Conservation (phyloP, 2,329 filamentous ascomycete species). For the Bipolaris sorokiniana region DNA sequence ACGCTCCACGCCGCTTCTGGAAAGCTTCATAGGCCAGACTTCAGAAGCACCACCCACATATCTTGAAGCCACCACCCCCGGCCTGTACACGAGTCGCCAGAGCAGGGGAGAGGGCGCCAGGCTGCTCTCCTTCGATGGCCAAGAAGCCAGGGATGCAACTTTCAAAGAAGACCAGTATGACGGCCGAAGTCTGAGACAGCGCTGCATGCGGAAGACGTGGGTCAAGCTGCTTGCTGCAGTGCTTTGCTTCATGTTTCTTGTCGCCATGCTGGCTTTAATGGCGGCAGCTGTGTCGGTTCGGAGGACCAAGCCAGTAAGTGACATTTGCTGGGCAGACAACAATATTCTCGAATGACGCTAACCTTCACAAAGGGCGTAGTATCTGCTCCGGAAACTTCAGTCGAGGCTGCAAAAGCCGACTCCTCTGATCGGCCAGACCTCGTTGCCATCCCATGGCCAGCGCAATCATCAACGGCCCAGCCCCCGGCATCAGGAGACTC, state of each 20-base stretch:
- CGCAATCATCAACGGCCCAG: slow-evolving; percentile 18
- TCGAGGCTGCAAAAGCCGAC: slow-evolving; percentile 21
- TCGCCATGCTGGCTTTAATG: slow-evolving; percentile 31
- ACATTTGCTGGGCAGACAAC: background rate
- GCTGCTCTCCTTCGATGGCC: slow-evolving; percentile 30
- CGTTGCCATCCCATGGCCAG: slow-evolving; percentile 24
- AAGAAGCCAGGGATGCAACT: slow-evolving; percentile 21
- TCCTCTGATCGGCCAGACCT: slow-evolving; percentile 15
- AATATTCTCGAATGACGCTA: background rate
- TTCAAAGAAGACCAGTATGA: slow-evolving; percentile 37
- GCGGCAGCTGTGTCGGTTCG: slow-evolving; percentile 24
- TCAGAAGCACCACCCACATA: slow-evolving; percentile 34
- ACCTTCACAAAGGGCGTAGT: slow-evolving; percentile 9
- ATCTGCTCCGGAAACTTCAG: slow-evolving; percentile 9
- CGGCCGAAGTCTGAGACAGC: slow-evolving; percentile 24
- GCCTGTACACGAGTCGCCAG: slow-evolving; percentile 34
- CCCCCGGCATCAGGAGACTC: slow-evolving; percentile 12
- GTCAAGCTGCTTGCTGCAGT: slow-evolving; percentile 29
- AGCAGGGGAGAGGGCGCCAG: slow-evolving; percentile 41
- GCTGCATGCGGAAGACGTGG: slow-evolving; percentile 31
- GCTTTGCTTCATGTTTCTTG: slow-evolving; percentile 30
- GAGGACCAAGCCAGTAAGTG: slow-evolving; percentile 29
- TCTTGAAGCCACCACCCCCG: slow-evolving; percentile 45
- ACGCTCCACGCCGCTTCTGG: slow-evolving; percentile 32
- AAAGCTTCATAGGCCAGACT: slow-evolving; percentile 33